Evolutionary conservation across 257 asterid species (phyloP).

Genomic region (Rhazya stricta): DNA sequence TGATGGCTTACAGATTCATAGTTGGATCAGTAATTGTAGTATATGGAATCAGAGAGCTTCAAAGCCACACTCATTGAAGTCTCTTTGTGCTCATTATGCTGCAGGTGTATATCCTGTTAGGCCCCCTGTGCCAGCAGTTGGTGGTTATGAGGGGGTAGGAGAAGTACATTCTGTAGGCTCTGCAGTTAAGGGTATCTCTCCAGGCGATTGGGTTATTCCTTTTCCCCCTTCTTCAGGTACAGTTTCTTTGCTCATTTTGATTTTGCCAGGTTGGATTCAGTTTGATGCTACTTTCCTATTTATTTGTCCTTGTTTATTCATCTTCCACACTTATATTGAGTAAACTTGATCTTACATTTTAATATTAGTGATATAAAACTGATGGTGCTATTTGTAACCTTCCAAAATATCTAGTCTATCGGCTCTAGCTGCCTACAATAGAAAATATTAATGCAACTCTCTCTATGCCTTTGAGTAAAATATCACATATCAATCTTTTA

Average conservation of each 20-base stretch:
- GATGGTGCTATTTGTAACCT: not conserved
- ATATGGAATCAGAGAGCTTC: not conserved
- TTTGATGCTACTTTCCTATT: not conserved
- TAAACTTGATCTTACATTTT: not conserved
- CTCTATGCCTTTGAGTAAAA: not conserved
- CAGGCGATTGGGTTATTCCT: conserved; percentile 92
- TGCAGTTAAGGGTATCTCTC: conserved; percentile 55
- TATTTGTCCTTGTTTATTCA: not conserved
- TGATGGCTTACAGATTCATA: not conserved
- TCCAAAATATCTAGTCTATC: not conserved
- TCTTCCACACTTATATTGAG: not conserved
- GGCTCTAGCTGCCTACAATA: not conserved
- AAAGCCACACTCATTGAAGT: not conserved
- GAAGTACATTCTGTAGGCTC: conserved; percentile 76
- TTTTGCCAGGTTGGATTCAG: not conserved
- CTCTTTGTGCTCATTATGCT: not conserved
- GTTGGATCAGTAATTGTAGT: not conserved
- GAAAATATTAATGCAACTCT: not conserved
- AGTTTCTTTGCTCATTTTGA: not conserved
- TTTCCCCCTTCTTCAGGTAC: conserved; percentile 91
- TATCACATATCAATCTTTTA: not conserved
- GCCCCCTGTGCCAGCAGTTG: conserved; percentile 88
- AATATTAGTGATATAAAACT: not conserved
- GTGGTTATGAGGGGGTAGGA: conserved; percentile 99
- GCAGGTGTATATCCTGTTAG: conserved; percentile 93